Percentiles rank a stretch among this genome's conserved stretches.
These are phyloP conservation scores for Breynia disticha DNA, from an alignment of 441 rosid genomes.

Conservation along the genomic window DNA sequence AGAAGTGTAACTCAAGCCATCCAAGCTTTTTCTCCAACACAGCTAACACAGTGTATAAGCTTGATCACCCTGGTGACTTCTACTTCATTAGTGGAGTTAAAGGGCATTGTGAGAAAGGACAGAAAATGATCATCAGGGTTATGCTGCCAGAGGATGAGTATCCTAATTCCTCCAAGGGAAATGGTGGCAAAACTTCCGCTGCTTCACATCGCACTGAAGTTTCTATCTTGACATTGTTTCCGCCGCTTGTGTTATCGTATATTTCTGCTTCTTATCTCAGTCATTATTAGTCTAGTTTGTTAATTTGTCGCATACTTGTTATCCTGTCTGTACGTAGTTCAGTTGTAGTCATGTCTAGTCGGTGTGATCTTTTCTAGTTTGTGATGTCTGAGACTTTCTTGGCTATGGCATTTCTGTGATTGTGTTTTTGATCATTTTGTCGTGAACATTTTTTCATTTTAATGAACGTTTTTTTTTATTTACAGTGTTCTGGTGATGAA, in stretches of 20 bases:
- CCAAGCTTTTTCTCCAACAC: conserved; percentile 76
- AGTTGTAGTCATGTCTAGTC: background rate
- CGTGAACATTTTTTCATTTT: too few species aligned
- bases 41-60: conserved; percentile 42
- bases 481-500: too few species aligned
- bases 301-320: background rate
- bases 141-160: conserved; percentile 23
- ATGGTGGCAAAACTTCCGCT: conserved; percentile 13
- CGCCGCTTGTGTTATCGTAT: conserved; percentile 7
- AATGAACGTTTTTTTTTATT: too few species aligned
- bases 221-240: conserved; percentile 7
- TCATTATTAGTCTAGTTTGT: conserved; percentile 7
- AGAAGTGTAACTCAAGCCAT: conserved; percentile 56
- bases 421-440: too few species aligned
- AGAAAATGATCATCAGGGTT: conserved; percentile 72
- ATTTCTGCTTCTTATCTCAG: conserved; percentile 15
- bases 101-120: conserved; percentile 68
- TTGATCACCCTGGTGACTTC: conserved; percentile 52
- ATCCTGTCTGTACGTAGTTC: background rate
- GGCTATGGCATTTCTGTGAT: too few species aligned
- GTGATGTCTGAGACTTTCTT: too few species aligned
- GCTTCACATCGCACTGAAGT: conserved; percentile 11
- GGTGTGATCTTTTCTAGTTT: background rate
- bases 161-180: conserved; percentile 2
- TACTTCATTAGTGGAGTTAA: conserved; percentile 77